Evolutionary conservation across 2,329 filamentous ascomycete species (phyloP), one percentile per base, ranked within the genome.

Genomic region (Rhynchosporium graminicola): DNA sequence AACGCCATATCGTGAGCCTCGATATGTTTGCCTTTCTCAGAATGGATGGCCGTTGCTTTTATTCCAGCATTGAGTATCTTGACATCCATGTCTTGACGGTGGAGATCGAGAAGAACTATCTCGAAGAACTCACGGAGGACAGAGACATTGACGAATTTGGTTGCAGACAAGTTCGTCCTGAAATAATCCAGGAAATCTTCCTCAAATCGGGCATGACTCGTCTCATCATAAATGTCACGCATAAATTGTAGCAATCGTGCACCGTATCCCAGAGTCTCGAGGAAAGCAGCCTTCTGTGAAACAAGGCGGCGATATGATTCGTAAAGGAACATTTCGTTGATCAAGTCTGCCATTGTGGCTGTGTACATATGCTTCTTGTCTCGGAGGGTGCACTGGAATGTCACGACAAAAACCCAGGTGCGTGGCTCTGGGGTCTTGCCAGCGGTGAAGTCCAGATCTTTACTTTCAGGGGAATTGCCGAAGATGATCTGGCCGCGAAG

Each of bases 401-500:
- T 72, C 13, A 79, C 76, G 6, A 80, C 71, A 67, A 81, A 82
- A 2, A 80, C 74, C 9, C 79, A 78, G 8, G 77, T 76, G 1
- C 71, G 63, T 63, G 73, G 71, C 64, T 76, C 71, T 58, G 74
- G 31, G 31, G 57, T 69, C 63, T 76, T 61, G 51, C 67, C 52
- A 62, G 68, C 56, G 60, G 70, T 43, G 60, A 75, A 36, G 54
- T 69, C 66, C 33, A 72, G 57, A 50, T 64, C 66, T 66, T 72
- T 43, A 4, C 36, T 40, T 0, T 57, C 28, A 71, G 69, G 70
- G 45, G 76, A 68, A 45, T 80, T 77, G 42, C 77, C 76, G 28
- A 79, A 78, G 36, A 82, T 77, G n/a, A 82, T 76, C 62, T 82
- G 79, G 57, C 78, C 76, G 63, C 79, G 80, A 13, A 83, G 70